Evolutionary conservation across 2,329 filamentous ascomycete species (phyloP).

Genomic region (Westerdykella ornata): DNA sequence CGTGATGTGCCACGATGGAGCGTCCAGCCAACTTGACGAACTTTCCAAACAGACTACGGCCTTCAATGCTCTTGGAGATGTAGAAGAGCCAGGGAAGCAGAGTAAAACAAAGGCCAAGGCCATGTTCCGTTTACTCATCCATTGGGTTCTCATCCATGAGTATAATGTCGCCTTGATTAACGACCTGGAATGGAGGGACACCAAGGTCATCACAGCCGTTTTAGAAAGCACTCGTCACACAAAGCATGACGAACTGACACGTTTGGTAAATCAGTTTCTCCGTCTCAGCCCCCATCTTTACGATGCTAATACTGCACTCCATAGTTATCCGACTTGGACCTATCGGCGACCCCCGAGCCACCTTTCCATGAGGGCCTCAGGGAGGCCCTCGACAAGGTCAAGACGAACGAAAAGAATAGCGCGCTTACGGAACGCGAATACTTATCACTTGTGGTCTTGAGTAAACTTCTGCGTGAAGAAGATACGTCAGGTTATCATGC

Average conservation of each 20-base stretch:
- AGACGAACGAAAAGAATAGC: conserved; percentile 11
- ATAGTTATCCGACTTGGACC: neutral
- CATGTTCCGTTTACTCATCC: conserved; percentile 46
- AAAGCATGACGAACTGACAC: conserved; percentile 1
- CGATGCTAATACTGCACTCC: neutral
- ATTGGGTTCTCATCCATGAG: conserved; percentile 49
- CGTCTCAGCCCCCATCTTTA: neutral
- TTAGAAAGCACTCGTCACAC: conserved; percentile 9
- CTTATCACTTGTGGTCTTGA: conserved; percentile 26
- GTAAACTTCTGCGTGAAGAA: conserved; percentile 29
- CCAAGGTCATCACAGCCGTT: conserved; percentile 46
- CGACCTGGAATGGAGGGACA: conserved; percentile 56
- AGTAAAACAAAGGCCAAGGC: conserved; percentile 20
- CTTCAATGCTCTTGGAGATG: conserved; percentile 15
- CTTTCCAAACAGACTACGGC: conserved; percentile 12
- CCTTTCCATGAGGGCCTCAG: too few species aligned
- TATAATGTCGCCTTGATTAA: conserved; percentile 60
- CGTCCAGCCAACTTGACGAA: conserved; percentile 16
- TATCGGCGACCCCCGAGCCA: neutral
- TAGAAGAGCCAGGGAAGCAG: conserved; percentile 8
- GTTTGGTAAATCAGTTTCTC: conserved; percentile 5
- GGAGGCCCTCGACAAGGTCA: conserved; percentile 8
- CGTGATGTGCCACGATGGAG: conserved; percentile 62
- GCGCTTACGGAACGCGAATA: conserved; percentile 33
- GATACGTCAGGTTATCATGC: conserved; percentile 24